Evolutionary conservation across 2,329 filamentous ascomycete genomes (phyloP).

Genomic region (Dothideomycetes sp.): DNA sequence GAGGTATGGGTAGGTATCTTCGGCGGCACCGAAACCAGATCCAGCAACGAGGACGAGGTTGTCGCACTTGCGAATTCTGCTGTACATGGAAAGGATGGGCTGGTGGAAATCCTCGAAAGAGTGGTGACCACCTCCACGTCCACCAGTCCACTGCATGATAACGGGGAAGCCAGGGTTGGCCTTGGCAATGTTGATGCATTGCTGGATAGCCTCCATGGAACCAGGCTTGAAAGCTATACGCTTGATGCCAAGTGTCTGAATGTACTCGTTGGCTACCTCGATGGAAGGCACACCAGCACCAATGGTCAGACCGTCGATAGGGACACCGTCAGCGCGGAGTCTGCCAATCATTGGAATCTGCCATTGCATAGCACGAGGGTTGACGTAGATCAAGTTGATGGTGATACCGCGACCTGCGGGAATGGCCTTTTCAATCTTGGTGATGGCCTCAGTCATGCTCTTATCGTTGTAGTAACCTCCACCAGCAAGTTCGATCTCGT

Average conservation of each 20-base stretch:
- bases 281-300: slow-evolving; percentile 89
- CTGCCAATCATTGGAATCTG: slow-evolving; percentile 77
- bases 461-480: slow-evolving; percentile 81
- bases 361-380: slow-evolving; percentile 81
- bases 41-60: slow-evolving; percentile 86
- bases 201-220: slow-evolving; percentile 76
- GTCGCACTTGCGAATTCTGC: slow-evolving; percentile 69
- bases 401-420: slow-evolving; percentile 79
- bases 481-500: slow-evolving; percentile 81
- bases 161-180: slow-evolving; percentile 92
- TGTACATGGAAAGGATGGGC: slow-evolving; percentile 84
- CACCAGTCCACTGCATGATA: slow-evolving; percentile 88
- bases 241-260: slow-evolving; percentile 82
- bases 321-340: slow-evolving; percentile 72
- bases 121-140: slow-evolving; percentile 86
- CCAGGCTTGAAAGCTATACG: slow-evolving; percentile 93
- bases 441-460: slow-evolving; percentile 70
- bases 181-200: slow-evolving; percentile 85
- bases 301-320: slow-evolving; percentile 85
- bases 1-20: slow-evolving; percentile 87
- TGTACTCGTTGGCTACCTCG: slow-evolving; percentile 87
- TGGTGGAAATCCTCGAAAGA: slow-evolving; percentile 94
- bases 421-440: slow-evolving; percentile 74
- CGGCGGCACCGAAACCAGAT: slow-evolving; percentile 80
- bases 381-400: slow-evolving; percentile 85